Base-by-base conservation (phyloP, 2,329 filamentous ascomycete species). In the Penicillium occitanis region DNA sequence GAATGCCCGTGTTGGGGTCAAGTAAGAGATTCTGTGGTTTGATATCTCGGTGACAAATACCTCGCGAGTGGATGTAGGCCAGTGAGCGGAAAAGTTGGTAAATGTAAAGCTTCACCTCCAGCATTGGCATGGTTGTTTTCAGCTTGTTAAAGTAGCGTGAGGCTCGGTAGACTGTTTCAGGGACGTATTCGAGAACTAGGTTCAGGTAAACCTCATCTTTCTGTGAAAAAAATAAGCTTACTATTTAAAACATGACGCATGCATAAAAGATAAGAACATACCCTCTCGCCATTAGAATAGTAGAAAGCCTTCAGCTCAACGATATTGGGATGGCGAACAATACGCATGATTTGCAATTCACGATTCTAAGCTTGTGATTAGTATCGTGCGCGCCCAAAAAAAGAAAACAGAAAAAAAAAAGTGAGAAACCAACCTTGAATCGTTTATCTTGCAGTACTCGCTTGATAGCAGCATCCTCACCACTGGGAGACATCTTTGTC, bases 91-190 rank as follows among this genome's bases (percentile, higher is more conserved):
- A 99, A 64, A 99, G 90, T 84, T 99, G 95, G 83, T 99, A 99
- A 78, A 94, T 99, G 85, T 98, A 99, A 69, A 99, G 90, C 85
- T 99, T 99, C 78, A 98, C 93, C 81, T 99, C 95, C 73, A 99
- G 88, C 73, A 94, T 97, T 17, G 95, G 95, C 95, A 99, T 99
- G 63, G 94, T 97, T 6, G 93, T 96, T 88, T 98, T 99, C 90
- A 98, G 90, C 85, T 99, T 99, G 86, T 96, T 98, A 87, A 99
- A 99, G 83, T 97, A 98, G 75, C 95, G 90, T 70, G 95, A 98
- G 51, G 95, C 95, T 75, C 95, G 90, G 81, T 99, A 99, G 61
- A 99, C 95, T 13, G 95, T 99, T 84, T 99, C 95, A 61, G 95
- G 95, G 60, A 99, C 95, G 75, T 93, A 99, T 79, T 99, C 95